These are phyloP conservation scores for Fonsecaea nubica DNA, from an alignment of 2,329 filamentous ascomycete species.

Conservation along the genomic window DNA sequence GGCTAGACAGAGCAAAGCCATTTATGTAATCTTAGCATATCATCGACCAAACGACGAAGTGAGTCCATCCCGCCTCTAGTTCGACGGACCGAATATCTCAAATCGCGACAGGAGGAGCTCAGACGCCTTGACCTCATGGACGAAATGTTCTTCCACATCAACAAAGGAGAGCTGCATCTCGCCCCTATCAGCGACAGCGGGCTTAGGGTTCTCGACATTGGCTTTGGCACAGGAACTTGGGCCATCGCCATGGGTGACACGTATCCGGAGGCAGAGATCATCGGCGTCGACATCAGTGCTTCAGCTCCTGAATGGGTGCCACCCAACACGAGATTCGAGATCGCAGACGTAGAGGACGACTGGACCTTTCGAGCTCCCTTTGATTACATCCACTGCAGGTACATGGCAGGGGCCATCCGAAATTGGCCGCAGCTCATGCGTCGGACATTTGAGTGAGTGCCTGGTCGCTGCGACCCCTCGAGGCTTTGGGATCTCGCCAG, in stretches of 20 bases:
- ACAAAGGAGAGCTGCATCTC: slow-evolving; percentile 40
- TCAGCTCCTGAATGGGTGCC: slow-evolving; percentile 48
- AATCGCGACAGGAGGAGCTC: slow-evolving; percentile 42
- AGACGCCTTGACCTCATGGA: slow-evolving; percentile 47
- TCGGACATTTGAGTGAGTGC: slow-evolving; percentile 28
- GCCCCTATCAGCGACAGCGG: slow-evolving; percentile 35
- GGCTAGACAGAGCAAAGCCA: neutral
- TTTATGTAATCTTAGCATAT: neutral
- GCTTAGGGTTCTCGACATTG: slow-evolving; percentile 44
- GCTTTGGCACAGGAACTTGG: slow-evolving; percentile 47
- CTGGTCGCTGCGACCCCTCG: neutral
- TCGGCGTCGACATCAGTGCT: slow-evolving; percentile 38
- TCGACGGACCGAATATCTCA: neutral
- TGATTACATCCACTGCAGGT: slow-evolving; percentile 67
- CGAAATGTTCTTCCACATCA: slow-evolving; percentile 35
- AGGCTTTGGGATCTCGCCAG: neutral
- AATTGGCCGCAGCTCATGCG: slow-evolving; percentile 61
- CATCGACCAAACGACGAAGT: slow-evolving; percentile 12
- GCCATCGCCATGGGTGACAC: slow-evolving; percentile 48
- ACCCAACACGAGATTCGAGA: slow-evolving; percentile 62
- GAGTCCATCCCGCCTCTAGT: neutral
- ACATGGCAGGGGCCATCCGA: slow-evolving; percentile 62
- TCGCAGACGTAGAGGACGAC: slow-evolving; percentile 64
- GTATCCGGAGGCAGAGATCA: slow-evolving; percentile 38
- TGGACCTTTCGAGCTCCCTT: slow-evolving; percentile 65